Conservation (phyloP, 108 stramenopile genomes). For the Cylindrotheca closterium region DNA sequence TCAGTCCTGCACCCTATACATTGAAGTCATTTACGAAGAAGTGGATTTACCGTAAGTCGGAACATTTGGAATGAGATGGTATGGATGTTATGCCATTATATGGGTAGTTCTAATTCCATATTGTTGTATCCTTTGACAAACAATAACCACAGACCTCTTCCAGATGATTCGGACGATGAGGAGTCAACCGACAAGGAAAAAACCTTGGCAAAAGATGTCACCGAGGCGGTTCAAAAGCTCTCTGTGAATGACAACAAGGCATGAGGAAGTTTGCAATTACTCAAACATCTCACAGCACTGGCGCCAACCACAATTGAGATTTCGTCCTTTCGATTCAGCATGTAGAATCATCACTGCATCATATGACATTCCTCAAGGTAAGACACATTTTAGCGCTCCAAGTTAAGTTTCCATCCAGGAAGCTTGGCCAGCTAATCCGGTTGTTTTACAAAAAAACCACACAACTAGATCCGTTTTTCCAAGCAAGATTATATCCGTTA, state of each 20-base stretch:
- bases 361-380: no score
- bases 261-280: not conserved
- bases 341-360: no score
- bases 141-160: slow-evolving; percentile 8
- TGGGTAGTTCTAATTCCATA: no score
- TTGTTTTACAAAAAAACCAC: slow-evolving; percentile 29
- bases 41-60: slow-evolving; percentile 65
- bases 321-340: not conserved
- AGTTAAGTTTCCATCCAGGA: not conserved
- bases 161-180: slow-evolving; percentile 5
- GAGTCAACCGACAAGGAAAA: not conserved
- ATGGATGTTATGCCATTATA: no score
- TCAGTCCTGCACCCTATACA: slow-evolving; percentile 92
- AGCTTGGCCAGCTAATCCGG: slow-evolving; percentile 47
- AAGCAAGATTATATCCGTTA: slow-evolving; percentile 22
- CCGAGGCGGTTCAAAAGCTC: not conserved
- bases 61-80: no score
- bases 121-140: no score
- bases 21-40: slow-evolving; percentile 92
- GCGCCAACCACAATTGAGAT: no score
- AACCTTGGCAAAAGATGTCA: not conserved
- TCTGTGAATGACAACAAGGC: not conserved
- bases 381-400: not conserved
- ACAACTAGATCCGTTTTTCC: slow-evolving; percentile 42
- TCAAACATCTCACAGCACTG: not conserved